These are phyloP conservation scores for Elsinoe arachidis DNA, from an alignment of 2,329 filamentous ascomycete species.

Conservation along the genomic window DNA sequence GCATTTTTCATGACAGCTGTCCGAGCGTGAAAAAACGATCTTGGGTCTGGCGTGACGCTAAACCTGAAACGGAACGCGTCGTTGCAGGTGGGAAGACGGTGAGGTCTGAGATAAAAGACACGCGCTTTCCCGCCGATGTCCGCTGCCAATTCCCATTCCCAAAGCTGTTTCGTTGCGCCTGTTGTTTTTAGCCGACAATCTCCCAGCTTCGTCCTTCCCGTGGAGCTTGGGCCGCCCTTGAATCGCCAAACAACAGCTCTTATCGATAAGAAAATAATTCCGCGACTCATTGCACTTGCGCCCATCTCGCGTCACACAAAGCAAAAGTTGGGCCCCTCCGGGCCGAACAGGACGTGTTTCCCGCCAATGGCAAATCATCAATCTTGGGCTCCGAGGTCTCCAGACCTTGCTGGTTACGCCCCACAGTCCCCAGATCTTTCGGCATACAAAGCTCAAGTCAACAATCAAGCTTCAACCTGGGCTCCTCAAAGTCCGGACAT, in stretches of 20 bases:
- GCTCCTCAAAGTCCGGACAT: constrained; percentile 32
- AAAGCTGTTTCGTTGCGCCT: not conserved
- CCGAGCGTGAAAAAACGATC: not conserved
- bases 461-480: constrained; percentile 17
- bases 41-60: not conserved
- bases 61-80: not conserved
- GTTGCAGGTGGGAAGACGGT: not conserved
- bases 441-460: constrained; percentile 19
- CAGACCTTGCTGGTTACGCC: constrained; percentile 42
- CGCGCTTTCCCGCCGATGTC: constrained; percentile 3
- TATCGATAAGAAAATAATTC: constrained; percentile 4
- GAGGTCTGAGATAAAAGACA: constrained; percentile 3
- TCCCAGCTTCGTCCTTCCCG: not conserved
- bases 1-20: not conserved
- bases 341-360: not conserved
- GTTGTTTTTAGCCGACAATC: not conserved
- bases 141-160: constrained; percentile 9
- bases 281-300: not conserved
- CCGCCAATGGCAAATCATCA: constrained; percentile 10
- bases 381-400: constrained; percentile 34
- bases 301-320: not conserved
- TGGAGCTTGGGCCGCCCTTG: constrained; percentile 6
- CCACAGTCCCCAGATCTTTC: constrained; percentile 32
- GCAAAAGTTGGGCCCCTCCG: not conserved
- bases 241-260: not conserved